Evolutionary conservation across 169 alveolate genomes (phyloP), one percentile per base, ranked within the genome.

Genomic region (Plasmodium malariae): DNA sequence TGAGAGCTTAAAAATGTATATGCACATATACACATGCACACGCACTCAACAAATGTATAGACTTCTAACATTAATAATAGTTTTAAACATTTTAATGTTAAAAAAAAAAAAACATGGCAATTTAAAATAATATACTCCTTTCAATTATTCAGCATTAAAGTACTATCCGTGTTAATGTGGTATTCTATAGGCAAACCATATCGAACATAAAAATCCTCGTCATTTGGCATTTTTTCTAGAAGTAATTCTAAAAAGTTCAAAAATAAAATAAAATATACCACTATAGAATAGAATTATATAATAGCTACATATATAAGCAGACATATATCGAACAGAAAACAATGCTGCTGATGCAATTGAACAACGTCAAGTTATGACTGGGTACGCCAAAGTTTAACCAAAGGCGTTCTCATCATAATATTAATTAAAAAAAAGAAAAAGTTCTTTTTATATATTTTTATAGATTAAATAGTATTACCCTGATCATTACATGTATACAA

Each of bases 401-500:
- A n/a, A n/a, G n/a, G n/a, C n/a, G n/a, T n/a, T n/a, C n/a, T n/a
- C n/a, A n/a, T n/a, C n/a, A n/a, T n/a, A n/a, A n/a, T n/a, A n/a
- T n/a, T n/a, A n/a, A n/a, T n/a, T n/a, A n/a, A n/a, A n/a, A n/a
- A n/a, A n/a, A n/a, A n/a, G n/a, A n/a, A n/a, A n/a, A n/a, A n/a
- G n/a, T n/a, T 62, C 9, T 62, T 14, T 59, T 9, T 43, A 17
- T 51, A 49, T 36, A 45, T 60, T 40, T 40, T 21, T 60, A 28
- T 3, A 24, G 2, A 63, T 60, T 62, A 37, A 9, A 63, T 12
- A 43, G 12, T n/a, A 48, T 62, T 80, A 80, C 90, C 90, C 54
- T 80, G 90, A 24, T 80, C 90, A 21, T 80, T 80, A 43, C 90
- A 80, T n/a, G 90, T 80, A 55, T 80, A 80, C 32, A 80, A 36